Conservation (phyloP, 257 asterid genomes). For the Penstemon newberryi region DNA sequence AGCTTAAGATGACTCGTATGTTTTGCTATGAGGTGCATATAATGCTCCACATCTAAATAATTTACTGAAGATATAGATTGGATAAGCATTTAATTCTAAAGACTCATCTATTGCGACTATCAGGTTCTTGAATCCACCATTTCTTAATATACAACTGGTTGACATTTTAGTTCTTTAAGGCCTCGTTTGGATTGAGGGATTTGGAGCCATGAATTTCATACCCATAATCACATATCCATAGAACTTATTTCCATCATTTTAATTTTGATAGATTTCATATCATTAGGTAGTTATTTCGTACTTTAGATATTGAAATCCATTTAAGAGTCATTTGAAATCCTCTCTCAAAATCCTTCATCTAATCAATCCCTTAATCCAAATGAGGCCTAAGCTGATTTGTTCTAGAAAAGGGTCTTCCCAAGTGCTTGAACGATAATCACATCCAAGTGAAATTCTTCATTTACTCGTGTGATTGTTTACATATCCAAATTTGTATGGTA, state of each 20-base stretch:
- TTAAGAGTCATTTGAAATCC: too few species aligned
- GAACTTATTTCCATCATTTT: too few species aligned
- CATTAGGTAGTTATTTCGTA: too few species aligned
- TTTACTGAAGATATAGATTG: neutral
- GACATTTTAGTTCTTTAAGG: neutral
- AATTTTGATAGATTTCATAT: too few species aligned
- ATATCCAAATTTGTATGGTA: too few species aligned
- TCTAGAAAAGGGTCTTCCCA: neutral
- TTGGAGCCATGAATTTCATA: too few species aligned
- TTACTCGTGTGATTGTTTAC: slow-evolving; percentile 1
- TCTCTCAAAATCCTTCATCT: too few species aligned
- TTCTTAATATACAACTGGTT: neutral
- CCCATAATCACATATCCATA: too few species aligned
- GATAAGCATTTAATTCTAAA: neutral
- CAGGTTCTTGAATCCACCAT: slow-evolving; percentile 2
- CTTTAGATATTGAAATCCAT: too few species aligned
- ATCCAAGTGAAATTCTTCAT: slow-evolving; percentile 11
- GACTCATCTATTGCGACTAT: neutral
- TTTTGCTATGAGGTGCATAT: slow-evolving; percentile 1
- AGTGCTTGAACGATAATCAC: slow-evolving; percentile 15
- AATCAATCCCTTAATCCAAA: too few species aligned
- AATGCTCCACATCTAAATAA: neutral
- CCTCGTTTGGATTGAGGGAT: too few species aligned
- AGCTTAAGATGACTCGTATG: neutral
- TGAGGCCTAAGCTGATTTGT: neutral